phyloP scores from a whole-genome alignment of 2,329 filamentous ascomycete species.

The Colletotrichum somersetense region DNA sequence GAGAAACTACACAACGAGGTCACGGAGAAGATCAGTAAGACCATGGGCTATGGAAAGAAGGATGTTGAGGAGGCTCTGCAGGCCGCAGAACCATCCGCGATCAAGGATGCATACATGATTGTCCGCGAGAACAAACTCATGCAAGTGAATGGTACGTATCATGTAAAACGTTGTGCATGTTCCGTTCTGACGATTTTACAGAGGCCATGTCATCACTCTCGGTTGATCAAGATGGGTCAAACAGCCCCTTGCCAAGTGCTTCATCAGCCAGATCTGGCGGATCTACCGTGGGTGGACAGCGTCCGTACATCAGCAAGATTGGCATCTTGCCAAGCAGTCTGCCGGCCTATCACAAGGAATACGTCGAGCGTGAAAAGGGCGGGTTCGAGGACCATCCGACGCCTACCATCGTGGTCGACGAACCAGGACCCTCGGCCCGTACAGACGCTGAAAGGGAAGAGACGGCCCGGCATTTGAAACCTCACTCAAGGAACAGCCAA shows the following conservation, averaged over 20 bases:
- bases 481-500: slow-evolving; percentile 78
- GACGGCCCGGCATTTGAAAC: slow-evolving; percentile 83
- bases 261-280: slow-evolving; percentile 67
- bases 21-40: slow-evolving; percentile 95
- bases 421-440: slow-evolving; percentile 60
- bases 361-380: slow-evolving; percentile 79
- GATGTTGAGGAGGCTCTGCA: slow-evolving; percentile 95
- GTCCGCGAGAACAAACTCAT: slow-evolving; percentile 98
- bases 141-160: slow-evolving; percentile 81
- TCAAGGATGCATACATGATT: slow-evolving; percentile 99
- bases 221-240: slow-evolving; percentile 53
- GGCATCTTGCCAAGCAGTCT: slow-evolving; percentile 92
- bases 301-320: slow-evolving; percentile 83
- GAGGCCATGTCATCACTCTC: slow-evolving; percentile 48
- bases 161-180: not conserved
- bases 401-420: slow-evolving; percentile 60
- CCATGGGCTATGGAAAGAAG: slow-evolving; percentile 95
- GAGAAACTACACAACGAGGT: slow-evolving; percentile 93
- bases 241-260: slow-evolving; percentile 66
- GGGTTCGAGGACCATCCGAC: slow-evolving; percentile 60
- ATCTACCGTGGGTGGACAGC: slow-evolving; percentile 62
- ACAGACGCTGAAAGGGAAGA: slow-evolving; percentile 84
- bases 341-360: slow-evolving; percentile 90
- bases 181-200: slow-evolving; percentile 32
- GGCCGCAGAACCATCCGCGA: slow-evolving; percentile 93